Percentiles rank a stretch among this genome's conserved stretches.
phyloP scores from a whole-genome alignment of 139 green algal species.

The Tetradesmus obliquus region DNA sequence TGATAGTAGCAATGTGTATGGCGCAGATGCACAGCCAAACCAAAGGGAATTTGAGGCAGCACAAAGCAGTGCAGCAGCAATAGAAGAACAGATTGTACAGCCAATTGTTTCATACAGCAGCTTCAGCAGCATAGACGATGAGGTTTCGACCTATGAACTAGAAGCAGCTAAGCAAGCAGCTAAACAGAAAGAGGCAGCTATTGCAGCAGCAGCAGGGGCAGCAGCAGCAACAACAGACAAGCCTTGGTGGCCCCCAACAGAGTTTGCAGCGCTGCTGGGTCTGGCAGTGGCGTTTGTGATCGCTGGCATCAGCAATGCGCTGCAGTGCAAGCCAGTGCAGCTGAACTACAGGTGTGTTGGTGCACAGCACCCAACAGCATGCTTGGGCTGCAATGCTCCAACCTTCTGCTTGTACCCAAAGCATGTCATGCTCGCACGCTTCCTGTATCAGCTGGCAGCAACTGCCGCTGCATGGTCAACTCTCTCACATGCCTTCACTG shows the following conservation, averaged over 20 bases:
- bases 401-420: no score
- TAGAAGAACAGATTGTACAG: background rate
- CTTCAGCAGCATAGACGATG: constrained; percentile 38
- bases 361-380: background rate
- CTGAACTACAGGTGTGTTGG: background rate
- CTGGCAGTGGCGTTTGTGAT: background rate
- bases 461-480: background rate
- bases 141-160: background rate
- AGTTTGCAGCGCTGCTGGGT: constrained; percentile 4
- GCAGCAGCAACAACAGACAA: background rate
- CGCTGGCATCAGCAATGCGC: background rate
- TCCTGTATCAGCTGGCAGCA: background rate
- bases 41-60: background rate
- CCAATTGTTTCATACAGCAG: background rate
- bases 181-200: background rate
- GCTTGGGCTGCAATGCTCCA: background rate
- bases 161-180: constrained; percentile 31
- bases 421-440: no score
- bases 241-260: constrained; percentile 29
- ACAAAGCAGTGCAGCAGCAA: background rate
- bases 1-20: background rate
- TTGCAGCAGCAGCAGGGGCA: background rate
- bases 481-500: background rate
- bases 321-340: constrained; percentile 24
- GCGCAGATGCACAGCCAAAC: background rate